Base-by-base conservation (phyloP, 495 filamentous ascomycete species). In the Margaritispora aquatica region DNA sequence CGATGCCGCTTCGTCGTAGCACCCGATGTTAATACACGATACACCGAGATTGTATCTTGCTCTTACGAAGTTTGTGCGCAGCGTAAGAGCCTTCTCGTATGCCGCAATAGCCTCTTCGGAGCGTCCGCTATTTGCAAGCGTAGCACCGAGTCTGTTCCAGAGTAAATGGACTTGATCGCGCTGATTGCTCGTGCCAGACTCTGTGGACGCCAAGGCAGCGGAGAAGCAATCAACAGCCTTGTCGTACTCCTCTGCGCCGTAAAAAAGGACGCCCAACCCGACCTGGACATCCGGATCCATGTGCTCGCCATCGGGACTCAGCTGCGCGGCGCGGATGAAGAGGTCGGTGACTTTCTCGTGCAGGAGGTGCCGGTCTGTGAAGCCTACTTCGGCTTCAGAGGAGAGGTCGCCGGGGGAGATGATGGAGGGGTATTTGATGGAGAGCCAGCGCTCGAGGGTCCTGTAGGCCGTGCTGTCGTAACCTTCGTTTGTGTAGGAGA, bases 261-360 rank as follows among this genome's bases (percentile, higher is more conserved):
- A 99, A 81, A 97, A 97, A 31, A 99, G 85, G 20, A 97, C 95
- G 36, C 95, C 94, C 1, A 99, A 81, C 0, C 94, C 94, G 61
- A 99, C 94, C 75, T 97, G 95, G 2, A 99, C 94, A 66, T 99
- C 94, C 0, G 93, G 92, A 69, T 99, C 94, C 89, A 97, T 96
- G 63, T 90, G 86, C 53, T 83, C 82, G 15, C 60, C 66, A 55
- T 70, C 65, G 1, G 94, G 95, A 11, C 89, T 90, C 36, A 97
- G 83, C 66, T 96, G 91, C 0, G 94, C 94, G 0, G 94, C 94
- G 66, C 85, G 75, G 66, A 98, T 94, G 74, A 97, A 98, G 49
- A 93, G 83, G 60, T 86, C 77, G 2, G 90, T 96, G 17, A 97
- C 89, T 59, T 88, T 88, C 61, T 96, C 87, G 69, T 97, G 95